Evolutionary conservation across 352 stramenopile species (phyloP), one percentile per base, ranked within the genome.

Genomic region (Stephanocyclus meneghinianus): DNA sequence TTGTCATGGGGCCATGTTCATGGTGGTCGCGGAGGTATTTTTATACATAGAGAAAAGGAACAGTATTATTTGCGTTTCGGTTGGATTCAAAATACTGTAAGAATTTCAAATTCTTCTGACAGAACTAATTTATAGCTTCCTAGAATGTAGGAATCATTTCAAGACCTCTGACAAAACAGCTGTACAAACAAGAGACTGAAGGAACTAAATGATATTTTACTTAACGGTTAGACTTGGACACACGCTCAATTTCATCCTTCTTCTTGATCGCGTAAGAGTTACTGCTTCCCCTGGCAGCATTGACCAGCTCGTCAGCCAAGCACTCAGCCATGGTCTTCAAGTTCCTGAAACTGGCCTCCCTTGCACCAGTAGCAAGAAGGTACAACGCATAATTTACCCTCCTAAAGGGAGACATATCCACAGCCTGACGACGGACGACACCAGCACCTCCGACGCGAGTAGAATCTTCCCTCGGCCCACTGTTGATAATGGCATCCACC

Each of bases 231-330:
- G 96, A 97, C 96, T 99, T 99, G 90, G 97, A 97, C 74, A 99
- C 97, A 97, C 97, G 97, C 95, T 99, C 97, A 88, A 99, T 99
- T 91, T 99, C 97, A 92, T 99, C 97, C 95, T 99, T 99, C 95
- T 99, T 99, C 97, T 99, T 99, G 92, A 99, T 99, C 86, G 97
- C 97, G 90, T 99, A 99, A 79, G 93, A 98, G 97, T 99, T 99
- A 87, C 96, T 99, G 84, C 96, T 99, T 75, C 97, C 97, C 92
- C 98, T 97, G 63, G 97, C 98, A 48, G 97, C 97, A 92, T 99
- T 99, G 91, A 99, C 99, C 70, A 99, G 94, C 92, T 99, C 97
- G 90, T 99, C 97, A 53, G 97, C 97, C 62, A 99, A 90, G 89
- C 97, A 99, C 92, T 99, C 97, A 35, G 96, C 95, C 86, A 99